These are phyloP conservation scores for Acer negundo DNA, from an alignment of 345 rosid genomes.

Conservation along the genomic window DNA sequence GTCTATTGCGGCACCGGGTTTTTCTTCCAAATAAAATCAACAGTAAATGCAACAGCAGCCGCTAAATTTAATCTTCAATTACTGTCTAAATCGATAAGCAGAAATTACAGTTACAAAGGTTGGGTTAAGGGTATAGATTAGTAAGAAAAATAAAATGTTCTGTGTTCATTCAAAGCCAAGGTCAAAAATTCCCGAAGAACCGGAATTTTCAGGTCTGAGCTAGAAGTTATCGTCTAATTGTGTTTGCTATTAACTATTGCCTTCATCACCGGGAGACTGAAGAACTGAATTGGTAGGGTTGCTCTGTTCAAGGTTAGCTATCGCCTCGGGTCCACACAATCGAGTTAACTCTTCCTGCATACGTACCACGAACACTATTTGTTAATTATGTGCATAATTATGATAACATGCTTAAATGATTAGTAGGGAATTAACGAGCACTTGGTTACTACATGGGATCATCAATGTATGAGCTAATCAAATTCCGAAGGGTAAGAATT, in stretches of 20 bases:
- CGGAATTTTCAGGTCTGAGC: constrained; percentile 17
- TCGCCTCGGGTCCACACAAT: constrained; percentile 72
- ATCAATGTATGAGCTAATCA: not conserved
- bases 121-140: constrained; percentile 25
- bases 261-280: constrained; percentile 40
- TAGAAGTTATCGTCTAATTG: not conserved
- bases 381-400: not conserved
- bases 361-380: not conserved
- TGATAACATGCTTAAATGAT: not conserved
- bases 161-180: constrained; percentile 13
- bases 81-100: not conserved
- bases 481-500: not conserved
- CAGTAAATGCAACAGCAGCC: not conserved
- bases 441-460: not conserved
- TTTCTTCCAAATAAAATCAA: not conserved
- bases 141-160: constrained; percentile 20
- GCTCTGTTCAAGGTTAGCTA: constrained; percentile 62
- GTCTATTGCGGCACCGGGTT: not conserved
- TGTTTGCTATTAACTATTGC: constrained; percentile 30
- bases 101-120: constrained; percentile 8
- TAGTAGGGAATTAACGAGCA: not conserved
- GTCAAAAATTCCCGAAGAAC: constrained; percentile 15
- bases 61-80: not conserved
- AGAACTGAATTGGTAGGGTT: constrained; percentile 29
- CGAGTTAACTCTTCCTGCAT: constrained; percentile 75